Evolutionary conservation across 345 rosid genomes (phyloP).

Genomic region (Raphanus raphanistrum): DNA sequence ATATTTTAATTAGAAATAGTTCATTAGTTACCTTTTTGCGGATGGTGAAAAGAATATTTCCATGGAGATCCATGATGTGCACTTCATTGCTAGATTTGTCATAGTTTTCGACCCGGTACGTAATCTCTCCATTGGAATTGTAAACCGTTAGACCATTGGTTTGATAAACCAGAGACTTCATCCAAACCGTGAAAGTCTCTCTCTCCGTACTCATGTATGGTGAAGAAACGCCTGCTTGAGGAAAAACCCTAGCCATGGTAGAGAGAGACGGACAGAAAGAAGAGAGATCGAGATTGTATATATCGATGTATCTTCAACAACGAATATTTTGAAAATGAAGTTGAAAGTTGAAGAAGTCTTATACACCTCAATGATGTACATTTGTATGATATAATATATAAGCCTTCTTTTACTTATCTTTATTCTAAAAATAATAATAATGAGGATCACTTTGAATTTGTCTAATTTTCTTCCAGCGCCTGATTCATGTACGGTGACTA

Average conservation of each 20-base stretch:
- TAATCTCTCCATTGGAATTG: constrained; percentile 51
- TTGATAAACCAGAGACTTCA: constrained; percentile 65
- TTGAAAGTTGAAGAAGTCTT: constrained; percentile 39
- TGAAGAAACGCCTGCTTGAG: constrained; percentile 39
- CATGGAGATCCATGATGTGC: constrained; percentile 61
- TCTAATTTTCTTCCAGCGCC: constrained; percentile 19
- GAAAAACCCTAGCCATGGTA: constrained; percentile 53
- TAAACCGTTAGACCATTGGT: constrained; percentile 67
- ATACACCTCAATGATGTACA: constrained; percentile 28
- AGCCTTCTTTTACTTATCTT: constrained; percentile 23
- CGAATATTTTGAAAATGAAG: constrained; percentile 15
- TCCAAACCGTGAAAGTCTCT: constrained; percentile 67
- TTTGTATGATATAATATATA: constrained; percentile 20
- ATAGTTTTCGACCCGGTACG: constrained; percentile 61
- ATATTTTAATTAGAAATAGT: not conserved
- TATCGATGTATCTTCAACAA: not conserved
- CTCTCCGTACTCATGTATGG: constrained; percentile 38
- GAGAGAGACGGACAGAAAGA: not conserved
- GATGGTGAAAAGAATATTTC: constrained; percentile 57
- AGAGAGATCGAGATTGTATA: constrained; percentile 10
- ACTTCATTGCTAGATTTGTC: constrained; percentile 53
- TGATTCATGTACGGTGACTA: constrained; percentile 29
- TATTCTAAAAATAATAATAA: constrained; percentile 1
- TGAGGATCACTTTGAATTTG: constrained; percentile 27
- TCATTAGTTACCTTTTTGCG: constrained; percentile 41